Base-by-base conservation (phyloP, 139 green algal species). In the Diplosphaera chodatii region DNA sequence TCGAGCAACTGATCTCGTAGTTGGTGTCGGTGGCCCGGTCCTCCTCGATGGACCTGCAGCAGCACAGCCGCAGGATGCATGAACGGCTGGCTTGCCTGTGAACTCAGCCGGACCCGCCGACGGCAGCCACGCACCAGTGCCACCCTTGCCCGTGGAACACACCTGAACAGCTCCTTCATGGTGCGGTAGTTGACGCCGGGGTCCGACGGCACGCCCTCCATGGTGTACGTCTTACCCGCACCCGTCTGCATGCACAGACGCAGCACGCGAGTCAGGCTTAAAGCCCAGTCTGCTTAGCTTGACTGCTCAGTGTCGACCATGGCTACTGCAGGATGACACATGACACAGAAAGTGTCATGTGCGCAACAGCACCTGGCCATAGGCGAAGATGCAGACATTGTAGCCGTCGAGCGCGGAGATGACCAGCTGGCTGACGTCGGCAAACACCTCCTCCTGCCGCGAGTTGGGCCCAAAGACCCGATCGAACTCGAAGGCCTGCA, bases 131-230 rank as follows among this genome's bases (percentile, higher is more conserved):
- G n/a, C n/a, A n/a, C n/a, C n/a, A n/a, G n/a, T n/a, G n/a, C n/a
- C n/a, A n/a, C n/a, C n/a, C n/a, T n/a, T n/a, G n/a, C n/a, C n/a
- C 8, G 6, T 59, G 33, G 5, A 37, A 4, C 37, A 8, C 20
- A 80, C 67, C 70, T 67, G 78, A 96, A 96, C 10, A 96, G 81
- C 73, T 93, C 86, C n/a, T 80, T 67, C 73, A 96, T 82, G 1
- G 90, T 86, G n/a, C 90, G 80, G 56, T 77, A 83, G 84, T 93
- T 94, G 66, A 96, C 86, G 23, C 90, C 90, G 25, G 87, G 90
- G 59, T 91, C 34, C 1, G 77, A 40, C 32, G 82, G 68, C 0
- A 71, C 76, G 20, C 85, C 86, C 75, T 89, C 81, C 83, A 92
- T 91, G 20, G 87, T 91, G 77, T 86, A 83, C 1, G 86, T 91